These are phyloP conservation scores for Lasiosphaeria hispida DNA, from an alignment of 495 filamentous ascomycete species.

Conservation along the genomic window DNA sequence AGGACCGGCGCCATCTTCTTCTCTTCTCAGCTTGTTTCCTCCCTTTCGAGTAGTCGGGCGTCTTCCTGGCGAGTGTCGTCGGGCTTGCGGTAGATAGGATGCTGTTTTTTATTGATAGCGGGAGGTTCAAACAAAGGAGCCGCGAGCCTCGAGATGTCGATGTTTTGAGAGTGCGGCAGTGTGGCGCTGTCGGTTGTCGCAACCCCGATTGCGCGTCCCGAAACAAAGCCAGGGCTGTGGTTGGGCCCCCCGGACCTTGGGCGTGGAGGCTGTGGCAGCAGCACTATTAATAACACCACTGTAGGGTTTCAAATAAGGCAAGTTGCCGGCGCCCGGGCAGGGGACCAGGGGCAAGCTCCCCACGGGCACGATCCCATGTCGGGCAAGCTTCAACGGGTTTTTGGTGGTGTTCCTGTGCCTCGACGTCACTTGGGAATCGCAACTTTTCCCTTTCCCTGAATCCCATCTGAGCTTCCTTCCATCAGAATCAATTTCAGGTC, in stretches of 20 bases:
- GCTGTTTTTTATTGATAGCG: not conserved
- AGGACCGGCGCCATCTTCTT: conserved; percentile 7
- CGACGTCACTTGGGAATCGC: conserved; percentile 3
- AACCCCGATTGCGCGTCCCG: conserved; percentile 11
- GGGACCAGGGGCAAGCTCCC: not conserved
- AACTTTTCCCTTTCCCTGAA: too few species aligned
- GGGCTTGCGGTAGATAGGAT: not conserved
- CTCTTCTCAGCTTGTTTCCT: too few species aligned
- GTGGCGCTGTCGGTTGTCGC: conserved; percentile 6
- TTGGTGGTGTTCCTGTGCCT: not conserved
- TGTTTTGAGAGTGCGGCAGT: not conserved
- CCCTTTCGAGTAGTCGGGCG: too few species aligned
- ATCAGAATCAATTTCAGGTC: not conserved
- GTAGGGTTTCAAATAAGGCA: not conserved
- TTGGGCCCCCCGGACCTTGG: not conserved
- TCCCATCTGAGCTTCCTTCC: too few species aligned
- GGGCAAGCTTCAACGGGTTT: not conserved
- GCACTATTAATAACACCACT: not conserved
- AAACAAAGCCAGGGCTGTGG: not conserved
- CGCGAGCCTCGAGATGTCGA: not conserved
- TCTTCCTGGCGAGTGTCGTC: not conserved
- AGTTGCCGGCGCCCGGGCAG: not conserved
- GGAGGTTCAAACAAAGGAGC: not conserved
- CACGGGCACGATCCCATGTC: not conserved
- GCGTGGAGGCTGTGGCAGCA: conserved; percentile 1